Percentiles rank a stretch among this genome's conserved stretches.
Conservation (phyloP, 495 filamentous ascomycete genomes). For the Viridothelium virens region DNA sequence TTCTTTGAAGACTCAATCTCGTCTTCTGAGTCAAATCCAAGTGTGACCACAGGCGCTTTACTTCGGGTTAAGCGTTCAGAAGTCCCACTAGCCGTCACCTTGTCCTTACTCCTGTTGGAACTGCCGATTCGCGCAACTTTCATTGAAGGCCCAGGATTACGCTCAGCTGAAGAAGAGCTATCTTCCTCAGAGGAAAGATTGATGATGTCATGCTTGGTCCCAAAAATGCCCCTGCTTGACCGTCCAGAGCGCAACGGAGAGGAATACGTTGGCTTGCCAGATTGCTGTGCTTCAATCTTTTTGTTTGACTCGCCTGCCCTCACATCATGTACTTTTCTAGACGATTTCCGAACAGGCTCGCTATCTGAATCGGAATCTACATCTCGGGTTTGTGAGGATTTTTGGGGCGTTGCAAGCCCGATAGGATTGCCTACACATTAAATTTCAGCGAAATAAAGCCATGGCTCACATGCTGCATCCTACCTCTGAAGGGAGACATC, state of each 20-base stretch:
- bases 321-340: not conserved
- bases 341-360: not conserved
- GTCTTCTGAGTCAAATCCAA: not conserved
- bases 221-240: not conserved
- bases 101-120: not conserved
- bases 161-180: not conserved
- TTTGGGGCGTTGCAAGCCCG: not conserved
- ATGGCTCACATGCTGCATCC: not conserved
- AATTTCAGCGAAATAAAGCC: not conserved
- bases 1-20: not conserved
- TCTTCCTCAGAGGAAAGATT: not conserved
- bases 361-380: not conserved
- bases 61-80: not conserved
- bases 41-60: constrained; percentile 6
- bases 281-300: not conserved
- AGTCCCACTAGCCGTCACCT: not conserved
- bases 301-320: not conserved
- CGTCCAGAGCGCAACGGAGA: not conserved
- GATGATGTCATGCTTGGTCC: not conserved
- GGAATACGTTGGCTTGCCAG: not conserved
- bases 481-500: no score
- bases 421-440: not conserved
- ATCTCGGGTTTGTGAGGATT: not conserved
- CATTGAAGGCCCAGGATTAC: not conserved
- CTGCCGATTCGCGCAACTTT: not conserved